These are phyloP conservation scores for Thraustotheca clavata DNA, from an alignment of 352 stramenopile genomes.

Conservation along the genomic window DNA sequence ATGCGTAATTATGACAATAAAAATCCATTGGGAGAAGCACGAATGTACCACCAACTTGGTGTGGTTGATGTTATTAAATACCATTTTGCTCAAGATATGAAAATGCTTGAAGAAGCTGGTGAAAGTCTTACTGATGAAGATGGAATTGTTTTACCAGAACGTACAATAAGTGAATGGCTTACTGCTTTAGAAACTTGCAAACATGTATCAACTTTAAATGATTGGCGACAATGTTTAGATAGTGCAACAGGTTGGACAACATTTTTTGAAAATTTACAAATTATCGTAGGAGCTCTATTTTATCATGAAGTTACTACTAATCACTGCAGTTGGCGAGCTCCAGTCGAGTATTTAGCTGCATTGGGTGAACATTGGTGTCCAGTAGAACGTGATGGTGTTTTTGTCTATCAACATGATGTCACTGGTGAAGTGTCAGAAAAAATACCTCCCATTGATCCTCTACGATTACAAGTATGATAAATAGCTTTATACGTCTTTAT, in stretches of 20 bases:
- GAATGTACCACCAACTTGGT: slow-evolving; percentile 47
- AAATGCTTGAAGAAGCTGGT: slow-evolving; percentile 21
- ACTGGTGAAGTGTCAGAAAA: slow-evolving; percentile 39
- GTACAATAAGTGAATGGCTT: slow-evolving; percentile 39
- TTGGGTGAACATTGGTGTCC: slow-evolving; percentile 40
- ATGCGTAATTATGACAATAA: slow-evolving; percentile 75
- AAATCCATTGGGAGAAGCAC: slow-evolving; percentile 62
- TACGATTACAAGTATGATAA: slow-evolving; percentile 35
- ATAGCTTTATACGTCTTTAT: not conserved
- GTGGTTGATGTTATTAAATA: slow-evolving; percentile 54
- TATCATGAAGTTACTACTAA: slow-evolving; percentile 8
- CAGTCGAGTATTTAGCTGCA: slow-evolving; percentile 60
- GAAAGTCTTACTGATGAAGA: slow-evolving; percentile 21
- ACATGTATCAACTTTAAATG: slow-evolving; percentile 47
- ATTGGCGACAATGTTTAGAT: slow-evolving; percentile 75
- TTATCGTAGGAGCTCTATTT: slow-evolving; percentile 23
- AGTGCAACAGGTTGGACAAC: slow-evolving; percentile 39
- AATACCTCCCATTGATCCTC: slow-evolving; percentile 47
- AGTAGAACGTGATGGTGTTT: slow-evolving; percentile 19
- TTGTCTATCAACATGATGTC: slow-evolving; percentile 54
- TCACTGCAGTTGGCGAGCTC: slow-evolving; percentile 40
- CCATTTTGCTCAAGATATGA: slow-evolving; percentile 49
- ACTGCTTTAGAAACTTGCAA: slow-evolving; percentile 30
- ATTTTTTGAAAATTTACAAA: slow-evolving; percentile 14
- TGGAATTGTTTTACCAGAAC: slow-evolving; percentile 12